A percentile compares a stretch with the other conserved stretches of the same genome.
These are phyloP conservation scores for Sonneratia alba DNA, from an alignment of 345 rosid genomes.

Conservation along the genomic window DNA sequence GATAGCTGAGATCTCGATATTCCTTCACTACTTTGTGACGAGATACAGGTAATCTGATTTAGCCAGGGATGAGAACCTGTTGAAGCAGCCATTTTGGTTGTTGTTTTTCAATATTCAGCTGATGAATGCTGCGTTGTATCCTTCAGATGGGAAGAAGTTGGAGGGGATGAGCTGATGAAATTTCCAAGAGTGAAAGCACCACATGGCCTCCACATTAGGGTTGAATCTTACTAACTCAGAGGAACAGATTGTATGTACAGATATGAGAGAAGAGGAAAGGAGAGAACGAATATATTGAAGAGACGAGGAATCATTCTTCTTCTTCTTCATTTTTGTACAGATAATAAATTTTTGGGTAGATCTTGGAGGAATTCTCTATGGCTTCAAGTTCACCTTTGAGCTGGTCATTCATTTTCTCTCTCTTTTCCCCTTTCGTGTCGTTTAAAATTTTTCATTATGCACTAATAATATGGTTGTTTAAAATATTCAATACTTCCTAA, in stretches of 20 bases:
- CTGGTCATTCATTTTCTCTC: not conserved
- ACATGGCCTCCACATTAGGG: conserved; percentile 71
- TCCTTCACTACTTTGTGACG: conserved; percentile 86
- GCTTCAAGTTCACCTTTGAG: not conserved
- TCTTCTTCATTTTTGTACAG: not conserved
- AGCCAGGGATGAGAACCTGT: not conserved
- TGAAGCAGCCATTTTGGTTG: not conserved
- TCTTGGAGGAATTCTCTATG: not conserved
- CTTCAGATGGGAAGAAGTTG: conserved; percentile 90
- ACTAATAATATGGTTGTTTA: too few relatives aligned
- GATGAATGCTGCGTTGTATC: not conserved
- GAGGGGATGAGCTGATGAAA: conserved; percentile 54
- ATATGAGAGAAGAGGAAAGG: not conserved
- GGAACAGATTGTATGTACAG: not conserved
- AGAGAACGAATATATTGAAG: not conserved
- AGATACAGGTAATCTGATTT: conserved; percentile 43
- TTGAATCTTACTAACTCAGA: conserved; percentile 21
- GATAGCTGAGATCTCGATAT: conserved; percentile 76
- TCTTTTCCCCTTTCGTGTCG: not conserved
- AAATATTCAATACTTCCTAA: too few relatives aligned
- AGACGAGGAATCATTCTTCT: not conserved
- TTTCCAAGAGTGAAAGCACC: conserved; percentile 97
- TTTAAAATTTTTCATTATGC: too few relatives aligned
- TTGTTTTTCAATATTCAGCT: not conserved
- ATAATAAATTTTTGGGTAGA: not conserved